Evolutionary conservation across 2,329 filamentous ascomycete genomes (phyloP), one percentile per base, ranked within the genome.

Genomic region (Anisogramma anomala): DNA sequence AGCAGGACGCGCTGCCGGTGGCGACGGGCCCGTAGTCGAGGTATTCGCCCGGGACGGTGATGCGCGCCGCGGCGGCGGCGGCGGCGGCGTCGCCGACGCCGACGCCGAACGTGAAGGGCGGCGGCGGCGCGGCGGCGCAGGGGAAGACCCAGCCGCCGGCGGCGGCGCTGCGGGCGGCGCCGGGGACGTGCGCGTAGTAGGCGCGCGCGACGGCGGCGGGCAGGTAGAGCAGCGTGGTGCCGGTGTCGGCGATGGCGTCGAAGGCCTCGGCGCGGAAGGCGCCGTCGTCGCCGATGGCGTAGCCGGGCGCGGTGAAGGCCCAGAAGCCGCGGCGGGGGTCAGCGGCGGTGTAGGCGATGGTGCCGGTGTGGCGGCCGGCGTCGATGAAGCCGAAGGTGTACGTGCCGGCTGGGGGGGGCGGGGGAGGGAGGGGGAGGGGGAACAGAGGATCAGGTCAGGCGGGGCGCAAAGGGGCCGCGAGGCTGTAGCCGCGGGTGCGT

Each of bases 271-370:
- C 58, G 20, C 57, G 53, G 33, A 61, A 57, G 18, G 52, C 47
- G 23, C 58, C 58, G 13, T 49, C 54, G 45, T 49, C 54, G 45
- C 56, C 60, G 36, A 62, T 57, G 28, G 44, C 28, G 28, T 58
- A 59, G 40, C 51, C 55, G n/a, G 57, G 56, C 5, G 52, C 49
- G 13, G 19, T 55, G 61, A 81, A 79, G 28, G 65, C 60, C 79
- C 79, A 83, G 64, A 71, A 80, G 9, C 79, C 79, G 11, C 73
- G 55, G 36, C 61, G 63, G 48, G 51, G 65, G 55, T 73, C 62
- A 41, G 77, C 70, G 26, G 65, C 49, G 35, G 67, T 60, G 57
- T 77, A 81, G 49, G 65, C 63, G 51, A 82, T 69, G 32, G 58
- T 47, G 33, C 74, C 74, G 3, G 65, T 74, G 63, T 74, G 77